Percentiles rank a stretch among this genome's conserved stretches.
phyloP scores from a whole-genome alignment of 2,329 filamentous ascomycete species.

The Fusarium tupiense region DNA sequence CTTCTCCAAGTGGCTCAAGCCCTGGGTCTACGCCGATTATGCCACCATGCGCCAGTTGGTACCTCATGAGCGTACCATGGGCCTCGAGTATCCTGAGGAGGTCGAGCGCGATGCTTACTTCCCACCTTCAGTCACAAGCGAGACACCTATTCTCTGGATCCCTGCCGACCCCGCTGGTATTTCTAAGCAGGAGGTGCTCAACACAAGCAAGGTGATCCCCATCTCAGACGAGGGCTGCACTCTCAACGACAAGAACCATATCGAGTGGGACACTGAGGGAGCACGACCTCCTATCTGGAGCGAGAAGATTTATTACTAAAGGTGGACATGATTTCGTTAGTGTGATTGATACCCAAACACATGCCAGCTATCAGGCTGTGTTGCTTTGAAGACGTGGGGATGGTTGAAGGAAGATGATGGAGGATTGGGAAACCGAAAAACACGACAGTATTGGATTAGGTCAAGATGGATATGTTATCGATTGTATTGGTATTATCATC shows the following conservation, averaged over 20 bases:
- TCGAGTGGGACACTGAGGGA: conserved; percentile 54
- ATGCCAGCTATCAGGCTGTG: conserved; percentile 37
- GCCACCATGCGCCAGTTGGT: conserved; percentile 75
- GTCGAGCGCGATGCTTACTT: conserved; percentile 75
- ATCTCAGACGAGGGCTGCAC: conserved; percentile 78
- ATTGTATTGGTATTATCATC: background rate
- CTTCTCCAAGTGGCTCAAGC: conserved; percentile 73
- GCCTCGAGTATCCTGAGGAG: conserved; percentile 67
- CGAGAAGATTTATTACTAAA: conserved; percentile 57
- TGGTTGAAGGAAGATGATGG: background rate
- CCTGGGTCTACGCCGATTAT: conserved; percentile 81
- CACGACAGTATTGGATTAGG: background rate
- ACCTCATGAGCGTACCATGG: conserved; percentile 62
- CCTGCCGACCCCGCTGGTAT: conserved; percentile 76
- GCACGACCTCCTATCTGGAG: conserved; percentile 57
- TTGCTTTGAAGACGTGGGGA: conserved; percentile 10
- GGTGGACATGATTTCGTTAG: conserved; percentile 13
- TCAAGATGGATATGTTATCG: background rate
- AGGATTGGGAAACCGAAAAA: background rate
- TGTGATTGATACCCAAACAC: conserved; percentile 45
- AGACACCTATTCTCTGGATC: conserved; percentile 77
- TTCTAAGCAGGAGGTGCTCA: conserved; percentile 74
- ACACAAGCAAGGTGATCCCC: conserved; percentile 72
- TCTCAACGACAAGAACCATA: conserved; percentile 70
- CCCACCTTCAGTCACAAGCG: conserved; percentile 72